Conservation (phyloP, 306 rosid species). For the Malus orientalis region DNA sequence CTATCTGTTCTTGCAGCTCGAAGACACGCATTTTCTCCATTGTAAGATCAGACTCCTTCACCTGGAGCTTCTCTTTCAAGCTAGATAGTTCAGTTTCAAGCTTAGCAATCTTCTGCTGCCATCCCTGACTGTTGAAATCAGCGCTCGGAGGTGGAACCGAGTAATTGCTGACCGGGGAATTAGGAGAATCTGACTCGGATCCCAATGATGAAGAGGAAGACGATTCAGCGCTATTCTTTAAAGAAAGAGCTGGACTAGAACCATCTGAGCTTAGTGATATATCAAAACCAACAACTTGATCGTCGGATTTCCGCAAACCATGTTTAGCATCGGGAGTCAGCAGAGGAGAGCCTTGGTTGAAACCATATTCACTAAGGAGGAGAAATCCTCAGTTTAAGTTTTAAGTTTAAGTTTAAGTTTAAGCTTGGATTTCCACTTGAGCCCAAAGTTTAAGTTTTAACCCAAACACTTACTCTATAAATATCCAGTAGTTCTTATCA, state of each 20-base stretch:
- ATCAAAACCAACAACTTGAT: slow-evolving; percentile 33
- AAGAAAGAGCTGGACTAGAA: slow-evolving; percentile 42
- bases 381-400: no score
- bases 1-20: slow-evolving; percentile 32
- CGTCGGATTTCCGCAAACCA: slow-evolving; percentile 18
- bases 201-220: slow-evolving; percentile 43
- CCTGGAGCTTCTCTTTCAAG: slow-evolving; percentile 25
- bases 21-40: slow-evolving; percentile 32
- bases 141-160: slow-evolving; percentile 19
- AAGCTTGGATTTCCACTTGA: no score
- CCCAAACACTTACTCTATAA: not conserved
- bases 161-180: slow-evolving; percentile 15
- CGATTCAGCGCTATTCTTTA: slow-evolving; percentile 36
- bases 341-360: slow-evolving; percentile 20
- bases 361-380: not conserved
- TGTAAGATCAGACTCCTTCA: slow-evolving; percentile 41
- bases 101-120: slow-evolving; percentile 22
- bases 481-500: not conserved
- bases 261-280: slow-evolving; percentile 42
- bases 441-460: no score
- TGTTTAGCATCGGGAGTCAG: slow-evolving; percentile 43
- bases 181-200: slow-evolving; percentile 42
- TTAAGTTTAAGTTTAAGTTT: no score
- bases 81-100: slow-evolving; percentile 30
- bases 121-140: slow-evolving; percentile 24